These are phyloP conservation scores for Batkoa obscura DNA, from an alignment of 371 early-diverging fungal genomes.

Conservation along the genomic window DNA sequence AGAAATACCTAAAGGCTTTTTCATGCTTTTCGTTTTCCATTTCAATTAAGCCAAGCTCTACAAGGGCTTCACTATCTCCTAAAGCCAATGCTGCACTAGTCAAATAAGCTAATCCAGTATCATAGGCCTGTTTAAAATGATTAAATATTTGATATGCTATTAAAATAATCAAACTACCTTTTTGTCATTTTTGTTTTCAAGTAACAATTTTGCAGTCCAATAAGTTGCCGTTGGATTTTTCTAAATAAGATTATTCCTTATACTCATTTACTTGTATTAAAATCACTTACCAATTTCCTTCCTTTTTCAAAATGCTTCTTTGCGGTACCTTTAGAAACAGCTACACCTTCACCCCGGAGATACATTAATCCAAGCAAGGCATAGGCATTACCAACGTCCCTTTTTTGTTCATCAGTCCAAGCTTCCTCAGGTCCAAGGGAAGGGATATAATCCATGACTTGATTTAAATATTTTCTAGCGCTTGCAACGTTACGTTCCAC, in stretches of 20 bases:
- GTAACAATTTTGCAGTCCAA: not conserved
- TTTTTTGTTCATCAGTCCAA: constrained; percentile 9
- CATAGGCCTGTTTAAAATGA: too few species aligned
- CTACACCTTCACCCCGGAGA: constrained; percentile 80
- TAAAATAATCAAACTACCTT: not conserved
- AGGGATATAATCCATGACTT: constrained; percentile 11
- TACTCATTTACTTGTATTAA: too few species aligned
- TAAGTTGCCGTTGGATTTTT: not conserved
- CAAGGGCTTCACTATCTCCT: constrained; percentile 9
- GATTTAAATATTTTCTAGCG: constrained; percentile 31
- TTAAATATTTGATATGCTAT: not conserved
- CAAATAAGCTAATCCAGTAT: not conserved
- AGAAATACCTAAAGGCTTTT: constrained; percentile 13
- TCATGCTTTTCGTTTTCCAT: not conserved
- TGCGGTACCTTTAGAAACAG: constrained; percentile 32
- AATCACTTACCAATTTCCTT: constrained; percentile 17
- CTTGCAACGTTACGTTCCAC: constrained; percentile 37
- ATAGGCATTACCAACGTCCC: constrained; percentile 42
- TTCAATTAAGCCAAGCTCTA: not conserved
- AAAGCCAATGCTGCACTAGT: constrained; percentile 29
- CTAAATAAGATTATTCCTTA: too few species aligned
- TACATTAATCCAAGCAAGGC: constrained; percentile 72
- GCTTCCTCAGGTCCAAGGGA: constrained; percentile 12
- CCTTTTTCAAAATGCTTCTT: constrained; percentile 56
- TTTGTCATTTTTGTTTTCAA: not conserved